Percentiles rank a stretch among this genome's conserved stretches.
Evolutionary conservation across 2,329 filamentous ascomycete genomes (phyloP).

Genomic region (Aspergillus udagawae): DNA sequence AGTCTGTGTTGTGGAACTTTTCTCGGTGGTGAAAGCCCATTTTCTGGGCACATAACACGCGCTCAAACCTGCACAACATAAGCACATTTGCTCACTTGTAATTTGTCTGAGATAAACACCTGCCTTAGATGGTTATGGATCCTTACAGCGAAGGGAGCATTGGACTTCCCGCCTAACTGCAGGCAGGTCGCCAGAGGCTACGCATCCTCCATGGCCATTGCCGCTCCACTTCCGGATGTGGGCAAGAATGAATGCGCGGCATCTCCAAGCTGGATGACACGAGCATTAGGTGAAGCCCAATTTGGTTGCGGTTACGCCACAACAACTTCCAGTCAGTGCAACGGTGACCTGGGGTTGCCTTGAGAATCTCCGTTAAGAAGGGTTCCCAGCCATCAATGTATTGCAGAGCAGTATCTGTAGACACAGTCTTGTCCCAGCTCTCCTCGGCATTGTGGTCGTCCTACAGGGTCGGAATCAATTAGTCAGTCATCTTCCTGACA

Average conservation of each 20-base stretch:
- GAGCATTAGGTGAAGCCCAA: not conserved
- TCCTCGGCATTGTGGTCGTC: too few species aligned
- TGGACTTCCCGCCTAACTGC: slow-evolving; percentile 32
- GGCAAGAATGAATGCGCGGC: slow-evolving; percentile 4
- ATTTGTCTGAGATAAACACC: too few species aligned
- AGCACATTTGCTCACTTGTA: too few species aligned
- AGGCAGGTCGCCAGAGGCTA: slow-evolving; percentile 2
- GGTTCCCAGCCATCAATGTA: too few species aligned
- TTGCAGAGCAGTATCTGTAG: too few species aligned
- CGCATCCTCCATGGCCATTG: slow-evolving; percentile 7
- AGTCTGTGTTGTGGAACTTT: slow-evolving; percentile 6
- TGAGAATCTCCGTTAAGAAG: too few species aligned
- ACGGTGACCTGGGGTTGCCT: too few species aligned
- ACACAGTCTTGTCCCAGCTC: too few species aligned
- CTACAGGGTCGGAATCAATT: too few species aligned
- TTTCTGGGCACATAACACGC: slow-evolving; percentile 48
- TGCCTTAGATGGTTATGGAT: slow-evolving; percentile 11
- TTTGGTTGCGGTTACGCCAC: too few species aligned
- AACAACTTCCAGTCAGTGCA: too few species aligned
- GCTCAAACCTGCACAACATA: slow-evolving; percentile 35
- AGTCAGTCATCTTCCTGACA: too few species aligned
- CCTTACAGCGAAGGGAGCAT: slow-evolving; percentile 21
- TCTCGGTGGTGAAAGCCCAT: slow-evolving; percentile 43
- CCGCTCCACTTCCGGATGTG: not conserved
- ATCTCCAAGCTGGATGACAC: slow-evolving; percentile 3